Evolutionary conservation across 441 rosid species (phyloP).

Genomic region (Oxalis stricta): DNA sequence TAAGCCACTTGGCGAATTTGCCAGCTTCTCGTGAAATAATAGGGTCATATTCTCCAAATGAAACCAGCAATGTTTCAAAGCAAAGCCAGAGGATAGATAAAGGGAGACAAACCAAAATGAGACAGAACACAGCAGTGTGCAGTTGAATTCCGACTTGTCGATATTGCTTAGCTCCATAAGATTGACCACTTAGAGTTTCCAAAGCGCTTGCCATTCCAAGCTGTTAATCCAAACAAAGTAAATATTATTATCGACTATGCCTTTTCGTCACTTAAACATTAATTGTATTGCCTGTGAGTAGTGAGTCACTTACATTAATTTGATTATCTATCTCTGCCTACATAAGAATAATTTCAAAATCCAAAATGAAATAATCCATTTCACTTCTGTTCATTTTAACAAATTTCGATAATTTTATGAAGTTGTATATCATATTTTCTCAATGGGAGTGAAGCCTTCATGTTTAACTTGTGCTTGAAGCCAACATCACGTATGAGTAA

Average conservation of each 20-base stretch:
- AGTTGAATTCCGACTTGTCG: constrained; percentile 32
- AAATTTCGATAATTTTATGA: too few relatives aligned
- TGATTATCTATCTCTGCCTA: too few relatives aligned
- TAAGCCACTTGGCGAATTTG: constrained; percentile 27
- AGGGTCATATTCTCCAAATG: constrained; percentile 49
- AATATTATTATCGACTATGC: too few relatives aligned
- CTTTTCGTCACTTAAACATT: not conserved
- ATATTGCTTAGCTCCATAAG: constrained; percentile 51
- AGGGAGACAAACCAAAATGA: constrained; percentile 33
- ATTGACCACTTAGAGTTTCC: constrained; percentile 57
- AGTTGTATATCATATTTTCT: too few relatives aligned
- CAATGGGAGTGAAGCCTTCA: too few relatives aligned
- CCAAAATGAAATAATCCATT: too few relatives aligned
- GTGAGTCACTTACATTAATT: too few relatives aligned
- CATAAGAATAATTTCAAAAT: too few relatives aligned
- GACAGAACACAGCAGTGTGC: constrained; percentile 44
- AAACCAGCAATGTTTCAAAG: constrained; percentile 30
- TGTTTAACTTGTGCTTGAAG: too few relatives aligned
- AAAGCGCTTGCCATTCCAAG: constrained; percentile 41
- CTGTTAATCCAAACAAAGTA: constrained; percentile 13
- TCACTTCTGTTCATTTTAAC: too few relatives aligned
- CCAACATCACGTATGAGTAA: too few relatives aligned
- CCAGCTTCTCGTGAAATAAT: constrained; percentile 43
- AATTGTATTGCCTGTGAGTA: not conserved
- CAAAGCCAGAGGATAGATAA: constrained; percentile 37